Evolutionary conservation across 2,329 filamentous ascomycete species (phyloP), one percentile per base, ranked within the genome.

Genomic region (Fusarium albidum): DNA sequence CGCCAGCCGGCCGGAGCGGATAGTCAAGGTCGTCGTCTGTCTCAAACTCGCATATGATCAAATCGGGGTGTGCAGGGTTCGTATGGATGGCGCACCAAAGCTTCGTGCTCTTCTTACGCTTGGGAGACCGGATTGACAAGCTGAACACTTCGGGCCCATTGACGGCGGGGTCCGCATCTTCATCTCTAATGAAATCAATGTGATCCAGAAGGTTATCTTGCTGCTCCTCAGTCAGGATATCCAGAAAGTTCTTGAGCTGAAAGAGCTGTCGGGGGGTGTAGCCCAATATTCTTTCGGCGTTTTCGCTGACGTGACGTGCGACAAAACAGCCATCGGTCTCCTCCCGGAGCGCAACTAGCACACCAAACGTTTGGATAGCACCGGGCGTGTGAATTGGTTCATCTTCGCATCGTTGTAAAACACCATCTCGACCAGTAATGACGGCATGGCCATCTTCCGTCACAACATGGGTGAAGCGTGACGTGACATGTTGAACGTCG

Each of bases 381-480:
- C 92, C 92, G 1, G 92, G 92, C 1, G 92, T 88, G 61, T 94
- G 91, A 21, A 96, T 96, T 0, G 92, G 92, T 66, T 96, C 92
- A 66, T 96, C 92, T 71, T 96, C 92, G 68, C 92, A 96, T 45
- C 86, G 83, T 68, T 96, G 90, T 37, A 95, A 75, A 1, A 81
- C 84, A 3, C 86, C 88, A 46, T 91, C 86, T 49, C 89, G 82
- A 6, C 92, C 92, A 1, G 91, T 95, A 47, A 96, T 90, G 26
- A 96, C 83, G 21, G 89, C 86, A 73, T 96, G 91, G 0, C 92
- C 92, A 13, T 86, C 89, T 3, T 90, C 85, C 0, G 90, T 92
- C 21, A 88, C 77, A 5, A 90, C 79, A 68, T 96, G 91, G 62
- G 87, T 89, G 73, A 96, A 96, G 3, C 92, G 87, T 18, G 86